Base-by-base conservation (phyloP, 129 eudicot species). In the Centaurea solstitialis region DNA sequence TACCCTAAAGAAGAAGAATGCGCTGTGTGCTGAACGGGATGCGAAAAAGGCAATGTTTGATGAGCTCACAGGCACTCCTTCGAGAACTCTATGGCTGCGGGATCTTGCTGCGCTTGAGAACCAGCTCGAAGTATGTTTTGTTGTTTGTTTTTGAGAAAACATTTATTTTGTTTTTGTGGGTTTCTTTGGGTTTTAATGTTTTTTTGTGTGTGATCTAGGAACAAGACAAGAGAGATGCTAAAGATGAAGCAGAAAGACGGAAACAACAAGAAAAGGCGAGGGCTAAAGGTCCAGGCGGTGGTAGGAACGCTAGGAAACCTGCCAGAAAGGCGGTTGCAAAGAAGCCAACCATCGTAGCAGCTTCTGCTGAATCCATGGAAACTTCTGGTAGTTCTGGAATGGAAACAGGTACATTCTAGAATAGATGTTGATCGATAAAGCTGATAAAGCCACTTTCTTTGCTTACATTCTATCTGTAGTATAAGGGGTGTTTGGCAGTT, bases 101-200 rank as follows among this genome's bases (percentile, higher is more conserved):
- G 99, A 95, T 89, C 97, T 95, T 82, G 98, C 88, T 80, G 92
- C 91, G 24, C 91, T 95, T 11, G 91, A 91, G 15, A 76, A 64
- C 21, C 92, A 90, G 78, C 90, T 90, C 43, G 97, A 92, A 68
- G 97, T 95, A 88, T 37, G 95, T 33, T 43, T 67, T 22, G 17
- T 20, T 26, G 30, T 26, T 26, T n/a, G 0, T n/a, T 53, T 53
- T 75, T 9, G 1, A 21, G 21, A 13, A 37, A 4, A 2, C 0
- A 3, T 24, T 9, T 15, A 0, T 18, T 23, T 47, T 61, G 26
- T 26, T 18, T 13, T 15, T 24, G 3, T 39, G 26, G 45, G 33
- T 6, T 7, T 78, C 15, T 24, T 70, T n/a, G 15, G 35, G 62
- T 33, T 24, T 76, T 38, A 21, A 73, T 13, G 3, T 4, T n/a